Base-by-base conservation (phyloP, 2,329 filamentous ascomycete species). In the Monosporascus cannonballus region DNA sequence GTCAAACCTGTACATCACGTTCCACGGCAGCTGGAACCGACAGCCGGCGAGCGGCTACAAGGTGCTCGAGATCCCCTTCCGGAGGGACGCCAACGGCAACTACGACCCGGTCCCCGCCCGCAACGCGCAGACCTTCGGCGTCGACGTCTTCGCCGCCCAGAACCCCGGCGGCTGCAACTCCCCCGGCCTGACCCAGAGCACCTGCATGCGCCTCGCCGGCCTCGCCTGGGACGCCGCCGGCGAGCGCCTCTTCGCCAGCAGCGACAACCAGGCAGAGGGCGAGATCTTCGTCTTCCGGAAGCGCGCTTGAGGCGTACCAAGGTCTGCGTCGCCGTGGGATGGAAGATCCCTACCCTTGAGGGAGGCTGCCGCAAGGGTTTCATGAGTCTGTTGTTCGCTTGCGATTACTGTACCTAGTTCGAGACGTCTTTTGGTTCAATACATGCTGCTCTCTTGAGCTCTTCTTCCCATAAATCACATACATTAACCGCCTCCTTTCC, bases 1-100 rank as follows among this genome's bases (percentile, higher is more conserved):
- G 22, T 76, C 80, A 54, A 76, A 73, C n/a, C 77, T 80, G 18
- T 87, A 79, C 72, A 73, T 87, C 47, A 74, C 80, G 1, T 84
- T 86, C 67, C 83, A 85, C 64, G 83, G 83, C 17, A 80, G 76
- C 62, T 86, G 83, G 69, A 60, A 70, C 56, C 61, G 64, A 8
- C 61, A 64, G 42, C 62, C 66, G 4, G 65, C 71, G 1, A 58
- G 65, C 24, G 71, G 71, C 3, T 74, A 72, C 59, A 62, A 65
- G 30, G 59, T 74, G 15, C 64, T 64, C 25, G 60, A 64, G 24
- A 61, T 73, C 3, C 61, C 65, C 34, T 73, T 73, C 53, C 61
- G 50, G 36, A 59, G 60, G 53, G 64, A 74, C 48, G 67, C 61
- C 18, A 58, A 64, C 48, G 61, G 61, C 18, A 25, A 48, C 18